phyloP scores from a whole-genome alignment of 805 yeast genomes.

The Millerozyma acaciae region DNA sequence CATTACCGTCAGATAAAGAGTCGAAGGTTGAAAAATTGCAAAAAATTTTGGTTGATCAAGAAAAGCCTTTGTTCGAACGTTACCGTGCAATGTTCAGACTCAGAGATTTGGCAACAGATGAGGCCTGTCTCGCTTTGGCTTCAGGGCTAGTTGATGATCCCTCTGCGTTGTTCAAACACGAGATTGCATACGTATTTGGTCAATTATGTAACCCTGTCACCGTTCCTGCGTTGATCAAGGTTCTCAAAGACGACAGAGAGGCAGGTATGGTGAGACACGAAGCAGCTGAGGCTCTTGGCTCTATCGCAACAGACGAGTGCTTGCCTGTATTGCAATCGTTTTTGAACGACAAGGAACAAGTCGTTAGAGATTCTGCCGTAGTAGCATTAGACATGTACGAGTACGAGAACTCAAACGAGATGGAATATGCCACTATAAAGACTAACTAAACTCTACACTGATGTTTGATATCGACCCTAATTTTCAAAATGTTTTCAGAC shows the following conservation, averaged over 20 bases:
- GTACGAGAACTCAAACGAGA: slow-evolving; percentile 79
- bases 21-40: slow-evolving; percentile 66
- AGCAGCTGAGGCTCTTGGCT: slow-evolving; percentile 98
- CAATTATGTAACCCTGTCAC: slow-evolving; percentile 92
- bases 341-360: slow-evolving; percentile 76
- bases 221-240: slow-evolving; percentile 81
- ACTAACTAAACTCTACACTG: slow-evolving; percentile 8
- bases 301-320: slow-evolving; percentile 94
- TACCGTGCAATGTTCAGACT: slow-evolving; percentile 98
- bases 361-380: slow-evolving; percentile 93
- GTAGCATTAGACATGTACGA: slow-evolving; percentile 99
- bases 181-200: slow-evolving; percentile 97
- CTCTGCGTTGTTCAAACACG: slow-evolving; percentile 94
- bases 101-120: slow-evolving; percentile 90
- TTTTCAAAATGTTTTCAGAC: too few relatives aligned
- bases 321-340: slow-evolving; percentile 80
- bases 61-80: slow-evolving; percentile 80
- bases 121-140: slow-evolving; percentile 89
- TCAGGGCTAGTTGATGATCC: slow-evolving; percentile 77
- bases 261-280: slow-evolving; percentile 99
- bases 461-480: too few relatives aligned
- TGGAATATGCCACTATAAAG: slow-evolving; percentile 61
- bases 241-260: slow-evolving; percentile 70
- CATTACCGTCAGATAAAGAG: slow-evolving; percentile 58
- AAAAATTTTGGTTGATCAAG: slow-evolving; percentile 68